These are phyloP conservation scores for Simplicillium aogashimaense DNA, from an alignment of 2,329 filamentous ascomycete species.

Conservation along the genomic window DNA sequence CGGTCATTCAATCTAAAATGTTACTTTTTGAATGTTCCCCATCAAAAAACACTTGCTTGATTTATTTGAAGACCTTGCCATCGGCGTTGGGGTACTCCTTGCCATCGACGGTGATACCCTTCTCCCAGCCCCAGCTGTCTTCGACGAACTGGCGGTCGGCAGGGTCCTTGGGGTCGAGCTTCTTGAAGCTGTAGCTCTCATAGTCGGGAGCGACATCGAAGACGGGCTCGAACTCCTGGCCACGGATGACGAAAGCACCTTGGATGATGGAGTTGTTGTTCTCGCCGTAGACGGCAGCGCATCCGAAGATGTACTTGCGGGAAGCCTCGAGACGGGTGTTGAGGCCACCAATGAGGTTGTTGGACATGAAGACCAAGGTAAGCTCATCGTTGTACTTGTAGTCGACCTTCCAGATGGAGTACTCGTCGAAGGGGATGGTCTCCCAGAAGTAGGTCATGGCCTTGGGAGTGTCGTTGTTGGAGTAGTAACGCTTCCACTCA, in stretches of 20 bases:
- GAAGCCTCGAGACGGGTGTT: conserved; percentile 93
- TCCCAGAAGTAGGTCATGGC: conserved; percentile 98
- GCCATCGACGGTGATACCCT: conserved; percentile 66
- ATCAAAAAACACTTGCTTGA: conserved; percentile 4
- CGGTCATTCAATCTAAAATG: conserved; percentile 17
- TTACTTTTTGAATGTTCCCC: neutral
- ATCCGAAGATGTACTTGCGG: conserved; percentile 96
- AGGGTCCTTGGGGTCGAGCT: conserved; percentile 81
- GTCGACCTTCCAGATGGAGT: conserved; percentile 86
- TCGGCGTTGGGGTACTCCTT: conserved; percentile 84
- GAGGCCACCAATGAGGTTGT: conserved; percentile 97
- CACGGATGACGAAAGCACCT: conserved; percentile 91
- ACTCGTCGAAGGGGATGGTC: conserved; percentile 87
- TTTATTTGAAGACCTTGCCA: conserved; percentile 99
- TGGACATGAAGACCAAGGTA: conserved; percentile 96
- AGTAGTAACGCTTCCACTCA: conserved; percentile 99
- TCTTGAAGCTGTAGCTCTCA: conserved; percentile 93
- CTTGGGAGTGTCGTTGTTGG: conserved; percentile 79
- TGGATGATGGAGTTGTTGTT: conserved; percentile 84
- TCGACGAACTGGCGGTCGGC: conserved; percentile 83
- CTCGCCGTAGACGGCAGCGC: conserved; percentile 77
- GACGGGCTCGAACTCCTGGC: conserved; percentile 73
- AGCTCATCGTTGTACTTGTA: conserved; percentile 99
- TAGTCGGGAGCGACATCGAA: conserved; percentile 96
- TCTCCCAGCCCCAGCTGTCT: conserved; percentile 87